Evolutionary conservation across 1,139 yeast genomes (phyloP).

Genomic region (Blastobotrys serpentis): DNA sequence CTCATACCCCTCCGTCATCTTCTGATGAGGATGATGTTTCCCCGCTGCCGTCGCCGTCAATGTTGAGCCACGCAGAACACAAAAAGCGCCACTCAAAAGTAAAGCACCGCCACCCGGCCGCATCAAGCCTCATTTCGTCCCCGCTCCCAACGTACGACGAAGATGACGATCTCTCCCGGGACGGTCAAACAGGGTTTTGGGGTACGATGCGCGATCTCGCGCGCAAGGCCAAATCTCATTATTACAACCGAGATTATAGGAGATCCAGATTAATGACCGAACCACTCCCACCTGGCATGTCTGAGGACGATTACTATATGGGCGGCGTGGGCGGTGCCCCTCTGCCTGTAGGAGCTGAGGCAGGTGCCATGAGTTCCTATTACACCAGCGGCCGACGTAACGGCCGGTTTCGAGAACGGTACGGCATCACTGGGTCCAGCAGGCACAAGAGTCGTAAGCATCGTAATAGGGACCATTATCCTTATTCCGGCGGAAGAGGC

Average conservation of each 20-base stretch:
- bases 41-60: conserved; percentile 3
- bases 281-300: neutral
- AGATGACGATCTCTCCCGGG: neutral
- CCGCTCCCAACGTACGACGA: conserved; percentile 6
- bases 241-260: conserved; percentile 1
- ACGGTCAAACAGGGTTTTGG: neutral
- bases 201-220: neutral
- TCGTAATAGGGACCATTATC: neutral
- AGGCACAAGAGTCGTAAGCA: neutral
- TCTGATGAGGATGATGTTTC: neutral
- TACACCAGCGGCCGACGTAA: neutral
- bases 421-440: too few species aligned
- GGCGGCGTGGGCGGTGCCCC: too few species aligned
- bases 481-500: neutral
- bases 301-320: conserved; percentile 5
- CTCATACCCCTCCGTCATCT: neutral
- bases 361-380: too few species aligned
- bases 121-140: conserved; percentile 2
- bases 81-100: neutral
- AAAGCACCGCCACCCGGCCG: conserved; percentile 1
- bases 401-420: neutral
- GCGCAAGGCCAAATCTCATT: neutral
- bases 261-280: neutral
- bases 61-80: conserved; percentile 1
- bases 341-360: too few species aligned